A percentile compares a stretch with the other conserved stretches of the same genome.
Conservation (phyloP, 768 basidiomycete genomes). For the Ramaria sp. region DNA sequence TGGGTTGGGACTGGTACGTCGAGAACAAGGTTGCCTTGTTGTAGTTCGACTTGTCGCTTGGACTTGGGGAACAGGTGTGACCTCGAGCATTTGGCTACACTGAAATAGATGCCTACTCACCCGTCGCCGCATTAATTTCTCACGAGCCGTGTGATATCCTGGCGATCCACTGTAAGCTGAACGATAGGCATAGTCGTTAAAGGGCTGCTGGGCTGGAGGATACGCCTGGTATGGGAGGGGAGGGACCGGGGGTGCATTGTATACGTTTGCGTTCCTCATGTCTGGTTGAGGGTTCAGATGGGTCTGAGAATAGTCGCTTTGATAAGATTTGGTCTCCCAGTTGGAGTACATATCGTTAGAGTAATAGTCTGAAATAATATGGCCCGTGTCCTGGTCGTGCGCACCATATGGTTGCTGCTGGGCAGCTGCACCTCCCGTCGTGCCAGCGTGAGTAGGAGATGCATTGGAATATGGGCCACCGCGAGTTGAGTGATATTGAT, state of each 20-base stretch:
- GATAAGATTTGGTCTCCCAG: constrained; percentile 46
- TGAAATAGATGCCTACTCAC: constrained; percentile 9
- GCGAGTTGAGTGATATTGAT: not conserved
- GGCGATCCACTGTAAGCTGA: constrained; percentile 32
- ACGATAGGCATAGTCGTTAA: constrained; percentile 11
- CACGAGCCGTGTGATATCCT: constrained; percentile 59
- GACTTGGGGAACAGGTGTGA: constrained; percentile 23
- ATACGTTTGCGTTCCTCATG: constrained; percentile 35
- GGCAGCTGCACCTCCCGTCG: not conserved
- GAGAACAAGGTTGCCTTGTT: constrained; percentile 75
- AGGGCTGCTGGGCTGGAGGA: constrained; percentile 38
- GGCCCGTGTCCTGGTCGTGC: not conserved
- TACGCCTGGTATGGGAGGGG: constrained; percentile 40
- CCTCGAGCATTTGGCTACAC: not conserved
- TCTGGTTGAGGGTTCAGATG: constrained; percentile 58
- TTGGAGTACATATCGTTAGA: constrained; percentile 15
- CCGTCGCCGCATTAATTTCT: constrained; percentile 74
- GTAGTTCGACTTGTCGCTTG: constrained; percentile 66
- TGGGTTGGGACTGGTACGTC: constrained; percentile 73
- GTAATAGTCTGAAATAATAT: constrained; percentile 7
- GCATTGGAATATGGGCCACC: not conserved
- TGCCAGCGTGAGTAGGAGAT: not conserved
- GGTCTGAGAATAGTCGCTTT: constrained; percentile 61
- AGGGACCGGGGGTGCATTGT: constrained; percentile 42
- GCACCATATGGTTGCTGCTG: not conserved